Evolutionary conservation across 139 green algal species (phyloP).

Genomic region (Axilococcus clingmanii): DNA sequence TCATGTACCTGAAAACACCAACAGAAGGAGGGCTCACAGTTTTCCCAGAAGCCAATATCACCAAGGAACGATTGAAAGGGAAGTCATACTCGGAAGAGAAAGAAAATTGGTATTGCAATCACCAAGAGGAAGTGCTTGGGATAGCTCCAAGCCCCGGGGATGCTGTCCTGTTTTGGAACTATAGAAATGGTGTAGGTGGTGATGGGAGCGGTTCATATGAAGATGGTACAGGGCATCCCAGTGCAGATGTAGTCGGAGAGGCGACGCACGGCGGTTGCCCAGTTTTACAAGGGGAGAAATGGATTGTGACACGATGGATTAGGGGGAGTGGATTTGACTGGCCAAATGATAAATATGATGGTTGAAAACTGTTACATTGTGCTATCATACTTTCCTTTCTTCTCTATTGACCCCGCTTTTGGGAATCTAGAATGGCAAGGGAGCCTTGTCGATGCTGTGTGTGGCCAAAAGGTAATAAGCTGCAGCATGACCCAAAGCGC

Average conservation of each 20-base stretch:
- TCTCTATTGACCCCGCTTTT: no score
- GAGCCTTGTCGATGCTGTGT: conserved; percentile 11
- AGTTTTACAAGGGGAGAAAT: conserved; percentile 42
- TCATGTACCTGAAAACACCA: conserved; percentile 24
- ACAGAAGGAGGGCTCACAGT: conserved; percentile 6
- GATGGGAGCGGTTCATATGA: conserved; percentile 6
- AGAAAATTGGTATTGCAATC: conserved; percentile 27
- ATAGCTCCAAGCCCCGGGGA: conserved; percentile 5
- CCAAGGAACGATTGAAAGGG: no score
- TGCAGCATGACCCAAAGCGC: conserved; percentile 66
- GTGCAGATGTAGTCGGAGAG: conserved; percentile 6
- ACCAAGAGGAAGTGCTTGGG: conserved; percentile 12
- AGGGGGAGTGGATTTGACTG: conserved; percentile 12
- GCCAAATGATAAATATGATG: not conserved
- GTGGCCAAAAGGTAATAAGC: conserved; percentile 53
- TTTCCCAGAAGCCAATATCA: conserved; percentile 4
- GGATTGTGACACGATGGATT: conserved; percentile 41
- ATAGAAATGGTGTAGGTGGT: conserved; percentile 9
- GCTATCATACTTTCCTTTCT: no score
- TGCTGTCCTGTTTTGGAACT: conserved; percentile 29
- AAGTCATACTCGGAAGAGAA: no score
- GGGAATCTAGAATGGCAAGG: conserved; percentile 26
- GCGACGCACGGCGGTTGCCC: conserved; percentile 34
- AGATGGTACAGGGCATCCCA: conserved; percentile 16
- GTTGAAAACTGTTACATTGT: not conserved